These are phyloP conservation scores for Tolypocladium sp. DNA, from an alignment of 2,329 filamentous ascomycete genomes.

Conservation along the genomic window DNA sequence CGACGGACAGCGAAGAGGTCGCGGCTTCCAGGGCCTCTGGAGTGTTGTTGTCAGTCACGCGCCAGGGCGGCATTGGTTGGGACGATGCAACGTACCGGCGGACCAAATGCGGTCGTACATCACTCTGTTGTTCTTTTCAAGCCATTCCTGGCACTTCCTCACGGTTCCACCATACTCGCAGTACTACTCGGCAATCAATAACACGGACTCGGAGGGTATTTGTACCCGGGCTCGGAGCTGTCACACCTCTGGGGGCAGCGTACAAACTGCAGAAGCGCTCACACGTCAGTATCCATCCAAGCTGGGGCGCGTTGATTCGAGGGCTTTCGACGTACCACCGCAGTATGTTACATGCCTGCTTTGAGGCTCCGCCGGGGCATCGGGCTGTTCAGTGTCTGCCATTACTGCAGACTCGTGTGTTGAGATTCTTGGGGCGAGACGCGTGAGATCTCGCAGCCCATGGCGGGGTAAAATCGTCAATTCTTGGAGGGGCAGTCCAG, in stretches of 20 bases:
- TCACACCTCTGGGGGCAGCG: slow-evolving; percentile 54
- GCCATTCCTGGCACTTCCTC: slow-evolving; percentile 97
- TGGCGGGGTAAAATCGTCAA: slow-evolving; percentile 26
- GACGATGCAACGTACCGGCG: slow-evolving; percentile 47
- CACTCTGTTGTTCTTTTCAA: slow-evolving; percentile 62
- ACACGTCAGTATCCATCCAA: slow-evolving; percentile 4
- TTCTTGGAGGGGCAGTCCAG: slow-evolving; percentile 1
- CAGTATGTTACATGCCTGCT: slow-evolving; percentile 46
- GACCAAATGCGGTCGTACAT: slow-evolving; percentile 81
- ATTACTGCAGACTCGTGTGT: slow-evolving; percentile 26
- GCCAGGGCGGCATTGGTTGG: not conserved
- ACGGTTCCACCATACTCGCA: slow-evolving; percentile 96
- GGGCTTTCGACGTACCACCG: slow-evolving; percentile 37
- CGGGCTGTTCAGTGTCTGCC: slow-evolving; percentile 44
- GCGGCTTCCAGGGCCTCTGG: slow-evolving; percentile 74
- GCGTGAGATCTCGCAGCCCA: slow-evolving; percentile 14
- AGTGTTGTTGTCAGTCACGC: not conserved
- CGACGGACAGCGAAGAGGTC: slow-evolving; percentile 76
- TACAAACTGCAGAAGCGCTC: slow-evolving; percentile 41
- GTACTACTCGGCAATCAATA: slow-evolving; percentile 54
- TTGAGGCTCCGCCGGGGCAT: slow-evolving; percentile 36
- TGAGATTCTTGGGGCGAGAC: slow-evolving; percentile 15
- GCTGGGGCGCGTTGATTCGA: not conserved
- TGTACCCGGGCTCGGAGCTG: not conserved
- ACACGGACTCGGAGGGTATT: slow-evolving; percentile 3